Evolutionary conservation across 306 rosid species (phyloP).

Genomic region (Ormosia semicastrata): DNA sequence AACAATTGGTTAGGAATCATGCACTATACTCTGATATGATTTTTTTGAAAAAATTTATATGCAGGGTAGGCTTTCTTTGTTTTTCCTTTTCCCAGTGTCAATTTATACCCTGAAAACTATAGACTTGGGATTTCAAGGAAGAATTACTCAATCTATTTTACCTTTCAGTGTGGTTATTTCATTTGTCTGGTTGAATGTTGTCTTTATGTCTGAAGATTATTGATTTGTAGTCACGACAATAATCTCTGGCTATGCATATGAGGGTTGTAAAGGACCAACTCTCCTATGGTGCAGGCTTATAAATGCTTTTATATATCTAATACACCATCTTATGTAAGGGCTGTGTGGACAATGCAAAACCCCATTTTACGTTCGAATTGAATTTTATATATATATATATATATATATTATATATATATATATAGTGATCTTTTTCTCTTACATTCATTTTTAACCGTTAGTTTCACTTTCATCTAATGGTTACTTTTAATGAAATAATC

Average conservation of each 20-base stretch:
- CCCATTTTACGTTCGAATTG: too few relatives aligned
- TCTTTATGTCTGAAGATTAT: neutral
- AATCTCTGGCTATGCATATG: neutral
- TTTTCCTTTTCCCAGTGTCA: neutral
- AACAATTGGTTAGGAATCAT: conserved; percentile 1
- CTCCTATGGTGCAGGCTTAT: too few relatives aligned
- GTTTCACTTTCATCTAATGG: too few relatives aligned
- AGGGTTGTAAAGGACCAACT: too few relatives aligned
- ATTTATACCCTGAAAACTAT: conserved; percentile 4
- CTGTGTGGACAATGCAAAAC: too few relatives aligned
- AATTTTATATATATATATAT: too few relatives aligned
- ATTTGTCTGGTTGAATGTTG: neutral
- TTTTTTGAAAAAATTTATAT: neutral
- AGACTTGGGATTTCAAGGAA: neutral
- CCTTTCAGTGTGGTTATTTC: neutral
- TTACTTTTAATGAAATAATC: too few relatives aligned
- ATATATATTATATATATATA: too few relatives aligned
- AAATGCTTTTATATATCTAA: neutral
- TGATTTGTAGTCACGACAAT: neutral
- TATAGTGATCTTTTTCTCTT: too few relatives aligned
- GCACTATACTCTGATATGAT: neutral
- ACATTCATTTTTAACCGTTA: too few relatives aligned
- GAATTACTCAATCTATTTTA: neutral
- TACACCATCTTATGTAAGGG: too few relatives aligned
- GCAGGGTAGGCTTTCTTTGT: conserved; percentile 7